Conservation (phyloP, 176 grass and related monocot genomes). For the Oryza officinalis region DNA sequence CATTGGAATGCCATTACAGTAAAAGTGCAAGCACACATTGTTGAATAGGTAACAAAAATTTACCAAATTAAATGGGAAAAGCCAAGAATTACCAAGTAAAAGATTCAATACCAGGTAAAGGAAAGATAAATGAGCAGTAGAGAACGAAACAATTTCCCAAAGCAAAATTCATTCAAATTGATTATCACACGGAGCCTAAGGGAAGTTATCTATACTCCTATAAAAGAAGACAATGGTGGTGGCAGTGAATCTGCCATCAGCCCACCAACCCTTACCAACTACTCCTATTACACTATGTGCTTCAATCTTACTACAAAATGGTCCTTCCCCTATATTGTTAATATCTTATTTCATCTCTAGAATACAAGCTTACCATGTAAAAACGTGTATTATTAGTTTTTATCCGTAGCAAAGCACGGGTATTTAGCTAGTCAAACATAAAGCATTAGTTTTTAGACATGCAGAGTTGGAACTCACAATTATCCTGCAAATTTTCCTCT, state of each 20-base stretch:
- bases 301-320: no score
- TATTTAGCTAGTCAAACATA: no score
- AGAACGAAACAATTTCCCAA: not conserved
- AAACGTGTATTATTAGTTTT: no score
- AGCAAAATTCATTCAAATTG: not conserved
- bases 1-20: conserved; percentile 13
- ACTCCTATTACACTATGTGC: no score
- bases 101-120: not conserved
- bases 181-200: not conserved
- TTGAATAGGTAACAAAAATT: not conserved
- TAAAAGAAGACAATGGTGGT: no score
- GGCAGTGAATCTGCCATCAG: no score
- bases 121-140: conserved; percentile 8
- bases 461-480: not conserved
- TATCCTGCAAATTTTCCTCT: not conserved
- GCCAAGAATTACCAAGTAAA: not conserved
- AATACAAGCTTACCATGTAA: no score
- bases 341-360: no score
- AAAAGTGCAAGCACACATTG: conserved; percentile 10
- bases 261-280: no score
- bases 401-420: no score
- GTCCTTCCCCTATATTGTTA: no score
- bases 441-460: not conserved
- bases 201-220: no score
- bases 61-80: conserved; percentile 3